phyloP scores from a whole-genome alignment of 2,329 filamentous ascomycete genomes.

The Sclerotinia nivalis region DNA sequence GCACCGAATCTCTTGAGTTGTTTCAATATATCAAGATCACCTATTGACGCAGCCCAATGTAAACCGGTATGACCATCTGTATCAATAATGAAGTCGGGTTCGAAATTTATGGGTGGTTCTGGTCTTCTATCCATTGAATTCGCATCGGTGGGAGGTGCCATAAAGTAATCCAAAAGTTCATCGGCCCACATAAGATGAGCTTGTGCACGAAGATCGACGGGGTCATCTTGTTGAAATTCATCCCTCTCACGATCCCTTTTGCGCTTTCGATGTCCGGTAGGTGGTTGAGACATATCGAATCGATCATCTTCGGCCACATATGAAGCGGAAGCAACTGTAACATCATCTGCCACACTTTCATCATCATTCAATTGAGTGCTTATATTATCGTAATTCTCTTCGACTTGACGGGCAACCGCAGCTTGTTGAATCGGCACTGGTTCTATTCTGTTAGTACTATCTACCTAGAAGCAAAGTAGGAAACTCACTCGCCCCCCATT shows the following conservation, averaged over 20 bases:
- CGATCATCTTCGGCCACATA: conserved; percentile 83
- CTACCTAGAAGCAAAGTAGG: conserved; percentile 25
- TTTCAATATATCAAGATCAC: conserved; percentile 87
- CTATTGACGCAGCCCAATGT: conserved; percentile 98
- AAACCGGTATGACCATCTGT: conserved; percentile 89
- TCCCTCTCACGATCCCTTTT: conserved; percentile 64
- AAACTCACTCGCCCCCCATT: conserved; percentile 52
- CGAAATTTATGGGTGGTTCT: conserved; percentile 80
- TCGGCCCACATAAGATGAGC: conserved; percentile 91
- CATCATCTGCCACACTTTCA: conserved; percentile 74
- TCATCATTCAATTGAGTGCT: conserved; percentile 68
- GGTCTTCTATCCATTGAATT: conserved; percentile 64
- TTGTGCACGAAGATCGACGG: conserved; percentile 67
- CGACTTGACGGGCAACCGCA: conserved; percentile 47
- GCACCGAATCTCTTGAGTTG: conserved; percentile 82
- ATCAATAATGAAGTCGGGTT: conserved; percentile 90
- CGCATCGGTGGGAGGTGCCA: conserved; percentile 66
- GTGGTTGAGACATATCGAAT: conserved; percentile 67
- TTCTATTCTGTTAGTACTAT: conserved; percentile 40
- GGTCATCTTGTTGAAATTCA: conserved; percentile 55
- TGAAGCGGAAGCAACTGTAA: conserved; percentile 79
- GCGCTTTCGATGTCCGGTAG: conserved; percentile 68
- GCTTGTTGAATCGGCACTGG: conserved; percentile 36
- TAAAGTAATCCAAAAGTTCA: conserved; percentile 92
- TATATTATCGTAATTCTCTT: conserved; percentile 66